These are phyloP conservation scores for Boechera retrofracta DNA, from an alignment of 345 rosid species.

Conservation along the genomic window DNA sequence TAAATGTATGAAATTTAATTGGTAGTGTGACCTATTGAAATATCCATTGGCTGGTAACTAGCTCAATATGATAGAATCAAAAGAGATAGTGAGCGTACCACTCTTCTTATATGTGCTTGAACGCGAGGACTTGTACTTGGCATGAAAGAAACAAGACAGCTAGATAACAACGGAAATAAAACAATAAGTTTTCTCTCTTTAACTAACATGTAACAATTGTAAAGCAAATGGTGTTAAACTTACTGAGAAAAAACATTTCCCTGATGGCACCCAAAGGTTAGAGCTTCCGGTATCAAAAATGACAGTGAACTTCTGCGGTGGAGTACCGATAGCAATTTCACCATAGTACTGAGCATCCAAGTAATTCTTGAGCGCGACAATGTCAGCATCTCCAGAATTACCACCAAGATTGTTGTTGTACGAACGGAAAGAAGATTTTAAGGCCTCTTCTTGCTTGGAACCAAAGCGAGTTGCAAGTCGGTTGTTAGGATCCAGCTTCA, in stretches of 20 bases:
- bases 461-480: slow-evolving; percentile 59
- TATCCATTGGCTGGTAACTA: neutral
- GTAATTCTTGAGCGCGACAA: slow-evolving; percentile 74
- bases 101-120: slow-evolving; percentile 76
- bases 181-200: neutral
- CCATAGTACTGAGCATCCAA: slow-evolving; percentile 97
- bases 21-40: neutral
- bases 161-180: slow-evolving; percentile 10
- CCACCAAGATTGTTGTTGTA: slow-evolving; percentile 48
- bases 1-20: neutral
- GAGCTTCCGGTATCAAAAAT: slow-evolving; percentile 97
- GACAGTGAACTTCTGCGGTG: slow-evolving; percentile 88
- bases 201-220: too few relatives aligned
- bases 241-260: slow-evolving; percentile 86
- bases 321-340: slow-evolving; percentile 87
- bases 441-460: slow-evolving; percentile 55
- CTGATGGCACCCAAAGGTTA: slow-evolving; percentile 94
- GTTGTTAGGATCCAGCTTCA: slow-evolving; percentile 61
- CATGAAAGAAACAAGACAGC: slow-evolving; percentile 58
- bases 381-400: slow-evolving; percentile 64
- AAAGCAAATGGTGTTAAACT: slow-evolving; percentile 40
- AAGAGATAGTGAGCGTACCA: slow-evolving; percentile 50
- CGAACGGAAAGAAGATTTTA: slow-evolving; percentile 50
- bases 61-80: neutral
- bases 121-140: slow-evolving; percentile 69